Percentiles rank a stretch among this genome's conserved stretches.
Conservation (phyloP, 495 filamentous ascomycete genomes). For the Annulohypoxylon moriforme region DNA sequence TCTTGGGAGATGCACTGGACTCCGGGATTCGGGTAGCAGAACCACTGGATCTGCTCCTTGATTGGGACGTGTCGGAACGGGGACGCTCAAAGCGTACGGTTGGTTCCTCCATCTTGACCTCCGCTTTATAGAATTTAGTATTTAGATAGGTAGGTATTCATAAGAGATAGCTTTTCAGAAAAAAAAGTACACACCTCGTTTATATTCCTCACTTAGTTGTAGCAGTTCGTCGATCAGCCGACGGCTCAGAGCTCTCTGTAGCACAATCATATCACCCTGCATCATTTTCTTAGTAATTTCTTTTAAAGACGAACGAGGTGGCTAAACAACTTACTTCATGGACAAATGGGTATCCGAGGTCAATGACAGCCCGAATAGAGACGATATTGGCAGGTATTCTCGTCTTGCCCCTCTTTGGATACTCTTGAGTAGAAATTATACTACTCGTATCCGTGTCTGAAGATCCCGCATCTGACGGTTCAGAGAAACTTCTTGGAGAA, state of each 20-base stretch:
- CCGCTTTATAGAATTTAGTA: neutral
- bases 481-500: neutral
- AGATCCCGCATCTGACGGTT: neutral
- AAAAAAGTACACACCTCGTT: neutral
- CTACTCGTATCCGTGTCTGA: neutral
- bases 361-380: neutral
- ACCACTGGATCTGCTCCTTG: neutral
- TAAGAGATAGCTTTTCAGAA: neutral
- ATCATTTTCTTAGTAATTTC: neutral
- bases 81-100: neutral
- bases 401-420: constrained; percentile 7
- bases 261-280: constrained; percentile 3
- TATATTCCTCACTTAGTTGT: neutral
- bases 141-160: too few relatives aligned
- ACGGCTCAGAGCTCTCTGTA: neutral
- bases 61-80: neutral
- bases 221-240: neutral
- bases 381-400: neutral
- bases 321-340: neutral
- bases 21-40: neutral
- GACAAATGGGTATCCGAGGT: constrained; percentile 1
- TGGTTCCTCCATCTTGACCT: neutral
- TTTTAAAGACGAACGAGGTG: too few relatives aligned
- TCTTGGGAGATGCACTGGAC: neutral
- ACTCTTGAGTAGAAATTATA: neutral